These are phyloP conservation scores for Knoxdaviesia proteae DNA, from an alignment of 2,329 filamentous ascomycete genomes.

Conservation along the genomic window DNA sequence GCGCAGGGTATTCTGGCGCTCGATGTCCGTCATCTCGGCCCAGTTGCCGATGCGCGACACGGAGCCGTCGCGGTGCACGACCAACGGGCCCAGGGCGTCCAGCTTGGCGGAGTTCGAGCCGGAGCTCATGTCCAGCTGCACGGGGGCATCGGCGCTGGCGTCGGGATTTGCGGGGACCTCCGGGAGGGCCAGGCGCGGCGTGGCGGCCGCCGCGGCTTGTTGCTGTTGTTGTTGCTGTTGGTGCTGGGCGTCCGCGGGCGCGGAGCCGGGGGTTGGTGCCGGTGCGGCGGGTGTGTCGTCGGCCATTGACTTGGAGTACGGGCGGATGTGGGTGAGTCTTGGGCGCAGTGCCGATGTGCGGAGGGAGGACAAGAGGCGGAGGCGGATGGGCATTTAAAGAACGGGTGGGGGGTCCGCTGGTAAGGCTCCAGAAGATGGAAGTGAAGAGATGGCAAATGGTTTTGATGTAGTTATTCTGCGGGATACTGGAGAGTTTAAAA, in stretches of 20 bases:
- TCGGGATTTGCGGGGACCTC: constrained; percentile 2
- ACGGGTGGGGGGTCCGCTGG: too few species aligned
- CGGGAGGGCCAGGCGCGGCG: constrained; percentile 4
- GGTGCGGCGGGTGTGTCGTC: too few species aligned
- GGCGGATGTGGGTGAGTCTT: too few species aligned
- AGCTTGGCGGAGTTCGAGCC: constrained; percentile 27
- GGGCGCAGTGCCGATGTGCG: too few species aligned
- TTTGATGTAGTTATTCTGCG: too few species aligned
- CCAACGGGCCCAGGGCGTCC: constrained; percentile 50
- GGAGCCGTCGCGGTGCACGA: constrained; percentile 53
- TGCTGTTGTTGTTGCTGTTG: background rate
- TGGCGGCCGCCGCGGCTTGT: background rate
- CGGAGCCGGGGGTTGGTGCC: background rate
- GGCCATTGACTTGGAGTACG: too few species aligned
- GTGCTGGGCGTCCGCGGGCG: background rate
- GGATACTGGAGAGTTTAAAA: too few species aligned
- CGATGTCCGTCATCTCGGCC: constrained; percentile 47
- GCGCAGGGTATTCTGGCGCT: constrained; percentile 44
- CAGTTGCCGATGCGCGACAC: constrained; percentile 54
- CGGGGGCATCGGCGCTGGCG: constrained; percentile 1
- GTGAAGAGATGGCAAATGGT: too few species aligned
- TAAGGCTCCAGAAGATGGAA: too few species aligned
- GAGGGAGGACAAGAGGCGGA: too few species aligned
- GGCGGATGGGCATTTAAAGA: too few species aligned
- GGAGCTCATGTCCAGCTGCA: constrained; percentile 14